phyloP scores from a whole-genome alignment of 768 basidiomycete genomes.

The Tulasnella sp. region DNA sequence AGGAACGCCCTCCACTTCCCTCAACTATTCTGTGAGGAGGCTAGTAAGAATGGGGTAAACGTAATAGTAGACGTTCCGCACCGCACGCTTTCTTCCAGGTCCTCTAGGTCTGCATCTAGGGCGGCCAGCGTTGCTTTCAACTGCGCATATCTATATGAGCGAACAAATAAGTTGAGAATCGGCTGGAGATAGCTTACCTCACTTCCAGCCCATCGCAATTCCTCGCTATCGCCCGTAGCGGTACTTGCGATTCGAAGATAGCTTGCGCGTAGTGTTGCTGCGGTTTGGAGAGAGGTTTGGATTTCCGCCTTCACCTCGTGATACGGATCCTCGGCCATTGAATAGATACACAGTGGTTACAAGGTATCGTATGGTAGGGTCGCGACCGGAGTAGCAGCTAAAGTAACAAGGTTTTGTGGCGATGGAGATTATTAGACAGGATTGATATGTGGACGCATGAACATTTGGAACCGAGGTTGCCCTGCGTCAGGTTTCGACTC shows the following conservation, averaged over 20 bases:
- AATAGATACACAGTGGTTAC: no score
- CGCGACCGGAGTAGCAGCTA: no score
- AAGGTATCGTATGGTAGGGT: no score
- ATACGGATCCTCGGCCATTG: slow-evolving; percentile 53
- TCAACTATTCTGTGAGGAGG: slow-evolving; percentile 60
- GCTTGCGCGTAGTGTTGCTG: slow-evolving; percentile 59
- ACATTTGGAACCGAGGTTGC: no score
- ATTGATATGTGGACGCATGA: no score
- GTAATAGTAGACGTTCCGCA: slow-evolving; percentile 27
- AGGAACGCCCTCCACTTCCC: slow-evolving; percentile 67
- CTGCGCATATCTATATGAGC: slow-evolving; percentile 29
- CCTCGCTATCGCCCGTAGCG: slow-evolving; percentile 63
- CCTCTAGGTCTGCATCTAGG: slow-evolving; percentile 80
- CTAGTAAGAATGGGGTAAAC: neutral
- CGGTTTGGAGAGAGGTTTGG: slow-evolving; percentile 58
- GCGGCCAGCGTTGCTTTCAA: slow-evolving; percentile 64
- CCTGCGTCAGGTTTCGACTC: no score
- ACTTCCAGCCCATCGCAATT: slow-evolving; percentile 65
- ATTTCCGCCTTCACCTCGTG: slow-evolving; percentile 79
- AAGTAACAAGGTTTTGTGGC: no score
- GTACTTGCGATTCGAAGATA: slow-evolving; percentile 69
- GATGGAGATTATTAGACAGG: no score
- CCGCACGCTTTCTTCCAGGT: slow-evolving; percentile 91
- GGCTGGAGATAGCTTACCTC: slow-evolving; percentile 41
- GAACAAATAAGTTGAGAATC: neutral